phyloP scores from a whole-genome alignment of 768 basidiomycete species.

The Tubosaeta brunneosetosa region DNA sequence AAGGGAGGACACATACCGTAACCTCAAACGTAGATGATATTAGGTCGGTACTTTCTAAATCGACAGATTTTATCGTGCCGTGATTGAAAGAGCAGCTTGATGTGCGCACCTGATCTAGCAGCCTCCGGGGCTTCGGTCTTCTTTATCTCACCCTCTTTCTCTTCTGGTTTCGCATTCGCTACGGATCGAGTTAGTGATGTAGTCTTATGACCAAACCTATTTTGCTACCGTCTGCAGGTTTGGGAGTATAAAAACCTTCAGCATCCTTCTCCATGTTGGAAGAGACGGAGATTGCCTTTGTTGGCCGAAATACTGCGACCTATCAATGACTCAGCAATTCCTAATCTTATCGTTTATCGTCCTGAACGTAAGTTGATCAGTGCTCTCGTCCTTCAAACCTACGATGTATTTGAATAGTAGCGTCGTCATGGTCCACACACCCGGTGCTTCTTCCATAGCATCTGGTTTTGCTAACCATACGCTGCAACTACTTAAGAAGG shows the following conservation, averaged over 20 bases:
- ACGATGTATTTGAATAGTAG: not conserved
- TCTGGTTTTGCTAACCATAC: conserved; percentile 21
- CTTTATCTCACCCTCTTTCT: conserved; percentile 24
- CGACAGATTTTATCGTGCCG: not conserved
- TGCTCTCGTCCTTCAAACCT: not conserved
- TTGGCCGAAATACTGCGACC: not conserved
- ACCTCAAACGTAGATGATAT: conserved; percentile 82
- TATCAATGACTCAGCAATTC: conserved; percentile 21
- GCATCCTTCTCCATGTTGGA: conserved; percentile 63
- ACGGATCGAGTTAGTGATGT: conserved; percentile 7
- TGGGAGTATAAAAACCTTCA: conserved; percentile 72
- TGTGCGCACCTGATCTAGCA: conserved; percentile 20
- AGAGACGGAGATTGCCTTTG: conserved; percentile 1
- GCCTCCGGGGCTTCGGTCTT: conserved; percentile 17
- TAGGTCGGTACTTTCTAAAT: conserved; percentile 48
- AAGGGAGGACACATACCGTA: conserved; percentile 43
- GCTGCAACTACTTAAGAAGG: conserved; percentile 17
- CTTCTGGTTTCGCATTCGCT: conserved; percentile 22
- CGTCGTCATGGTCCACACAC: conserved; percentile 6
- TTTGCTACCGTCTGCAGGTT: conserved; percentile 37
- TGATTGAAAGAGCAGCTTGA: not conserved
- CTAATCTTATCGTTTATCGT: conserved; percentile 11
- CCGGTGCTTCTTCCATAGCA: conserved; percentile 1
- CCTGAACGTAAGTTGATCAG: no score
- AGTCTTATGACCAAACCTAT: not conserved